These are phyloP conservation scores for Mucor mucedo DNA, from an alignment of 371 early-diverging fungal genomes.

Conservation along the genomic window DNA sequence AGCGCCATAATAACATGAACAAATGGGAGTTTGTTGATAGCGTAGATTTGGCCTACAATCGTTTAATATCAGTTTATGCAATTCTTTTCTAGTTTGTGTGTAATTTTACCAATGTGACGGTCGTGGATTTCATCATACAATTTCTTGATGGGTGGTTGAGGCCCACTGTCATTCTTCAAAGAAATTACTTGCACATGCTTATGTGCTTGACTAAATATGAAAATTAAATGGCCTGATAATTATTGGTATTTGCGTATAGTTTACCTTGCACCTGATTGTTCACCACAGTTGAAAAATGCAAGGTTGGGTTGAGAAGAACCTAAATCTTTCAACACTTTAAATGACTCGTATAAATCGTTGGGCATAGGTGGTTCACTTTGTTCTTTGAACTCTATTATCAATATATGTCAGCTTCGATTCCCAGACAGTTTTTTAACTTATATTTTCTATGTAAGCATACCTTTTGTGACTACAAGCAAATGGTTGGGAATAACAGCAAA, in stretches of 20 bases:
- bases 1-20: conserved; percentile 51
- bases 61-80: neutral
- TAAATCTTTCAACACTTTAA: conserved; percentile 53
- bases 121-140: conserved; percentile 50
- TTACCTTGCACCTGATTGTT: conserved; percentile 72
- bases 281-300: conserved; percentile 80
- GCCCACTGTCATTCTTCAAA: conserved; percentile 25
- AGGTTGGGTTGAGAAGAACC: conserved; percentile 45
- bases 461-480: conserved; percentile 74
- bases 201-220: conserved; percentile 59
- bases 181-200: conserved; percentile 79
- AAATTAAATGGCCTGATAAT: neutral
- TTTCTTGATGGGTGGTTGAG: conserved; percentile 58
- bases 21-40: conserved; percentile 47
- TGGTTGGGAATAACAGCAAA: conserved; percentile 74
- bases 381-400: conserved; percentile 59
- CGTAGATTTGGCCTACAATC: conserved; percentile 45
- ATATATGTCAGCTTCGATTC: neutral
- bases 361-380: conserved; percentile 69
- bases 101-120: conserved; percentile 38
- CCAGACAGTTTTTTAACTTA: neutral
- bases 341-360: conserved; percentile 61
- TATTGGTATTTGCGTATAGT: neutral
- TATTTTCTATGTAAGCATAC: conserved; percentile 37
- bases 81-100: neutral